These are phyloP conservation scores for Prunus mume DNA, from an alignment of 306 rosid species.

Conservation along the genomic window DNA sequence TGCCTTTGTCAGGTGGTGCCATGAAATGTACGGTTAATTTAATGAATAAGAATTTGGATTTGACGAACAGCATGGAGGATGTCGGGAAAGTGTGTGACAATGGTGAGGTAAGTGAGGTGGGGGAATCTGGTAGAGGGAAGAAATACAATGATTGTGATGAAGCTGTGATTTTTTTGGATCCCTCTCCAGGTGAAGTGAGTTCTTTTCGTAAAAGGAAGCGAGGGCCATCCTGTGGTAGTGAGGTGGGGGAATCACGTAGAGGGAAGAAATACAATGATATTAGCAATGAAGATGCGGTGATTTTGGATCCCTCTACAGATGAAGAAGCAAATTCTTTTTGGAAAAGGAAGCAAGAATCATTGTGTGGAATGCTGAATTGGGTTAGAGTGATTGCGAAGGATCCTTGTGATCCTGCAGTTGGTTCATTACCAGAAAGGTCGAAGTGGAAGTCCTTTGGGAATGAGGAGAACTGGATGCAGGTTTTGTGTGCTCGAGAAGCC, in stretches of 20 bases:
- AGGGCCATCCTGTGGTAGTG: conserved; percentile 30
- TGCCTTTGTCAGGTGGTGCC: conserved; percentile 1
- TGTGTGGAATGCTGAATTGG: conserved; percentile 54
- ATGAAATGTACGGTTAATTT: not conserved
- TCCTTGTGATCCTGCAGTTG: conserved; percentile 59
- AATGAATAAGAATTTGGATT: not conserved
- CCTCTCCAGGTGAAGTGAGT: conserved; percentile 23
- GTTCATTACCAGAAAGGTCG: conserved; percentile 50
- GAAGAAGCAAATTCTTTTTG: conserved; percentile 16
- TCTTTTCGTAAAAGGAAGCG: conserved; percentile 25
- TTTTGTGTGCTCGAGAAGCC: conserved; percentile 60
- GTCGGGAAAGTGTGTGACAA: not conserved
- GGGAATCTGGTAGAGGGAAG: conserved; percentile 22
- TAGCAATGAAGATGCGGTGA: conserved; percentile 19
- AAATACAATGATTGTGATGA: not conserved
- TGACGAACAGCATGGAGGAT: not conserved
- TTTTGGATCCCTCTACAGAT: conserved; percentile 26
- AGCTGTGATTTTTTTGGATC: conserved; percentile 35
- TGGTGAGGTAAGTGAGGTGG: conserved; percentile 21
- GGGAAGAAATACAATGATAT: conserved; percentile 9
- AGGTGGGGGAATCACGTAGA: conserved; percentile 20
- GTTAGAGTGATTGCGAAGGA: conserved; percentile 43
- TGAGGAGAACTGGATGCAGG: conserved; percentile 60
- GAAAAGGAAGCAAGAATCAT: conserved; percentile 28
- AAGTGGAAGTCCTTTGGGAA: conserved; percentile 54